Evolutionary conservation across 257 asterid genomes (phyloP).

Genomic region (Penstemon newberryi): DNA sequence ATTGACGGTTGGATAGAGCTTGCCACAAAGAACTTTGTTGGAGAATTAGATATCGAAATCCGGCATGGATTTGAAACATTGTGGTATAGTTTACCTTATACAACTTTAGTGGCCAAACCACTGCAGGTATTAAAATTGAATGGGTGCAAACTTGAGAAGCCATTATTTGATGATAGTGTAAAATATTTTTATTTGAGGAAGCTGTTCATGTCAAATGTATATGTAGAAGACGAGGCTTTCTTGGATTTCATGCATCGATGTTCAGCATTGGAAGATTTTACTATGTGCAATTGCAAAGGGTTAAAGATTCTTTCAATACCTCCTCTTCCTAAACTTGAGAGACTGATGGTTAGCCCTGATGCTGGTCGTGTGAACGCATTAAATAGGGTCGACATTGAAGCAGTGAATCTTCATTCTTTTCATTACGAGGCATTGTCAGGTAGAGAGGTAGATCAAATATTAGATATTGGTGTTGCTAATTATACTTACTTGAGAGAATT

Average conservation of each 20-base stretch:
- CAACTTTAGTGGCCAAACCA: background rate
- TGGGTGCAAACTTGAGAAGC: conserved; percentile 5
- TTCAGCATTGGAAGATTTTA: background rate
- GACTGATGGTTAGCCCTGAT: background rate
- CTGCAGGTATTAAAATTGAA: background rate
- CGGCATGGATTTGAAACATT: background rate
- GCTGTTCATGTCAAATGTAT: background rate
- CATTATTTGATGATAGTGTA: background rate
- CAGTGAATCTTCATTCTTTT: background rate
- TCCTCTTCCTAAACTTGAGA: background rate
- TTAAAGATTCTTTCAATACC: background rate
- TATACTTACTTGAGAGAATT: background rate
- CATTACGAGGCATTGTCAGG: background rate
- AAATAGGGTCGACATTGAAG: background rate
- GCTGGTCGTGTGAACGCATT: background rate
- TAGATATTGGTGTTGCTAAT: background rate
- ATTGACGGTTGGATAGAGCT: background rate
- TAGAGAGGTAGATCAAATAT: too few species aligned
- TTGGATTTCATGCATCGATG: background rate
- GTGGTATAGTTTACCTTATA: background rate
- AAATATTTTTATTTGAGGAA: background rate
- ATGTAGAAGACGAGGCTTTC: background rate
- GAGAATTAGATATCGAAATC: background rate
- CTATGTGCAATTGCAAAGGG: background rate
- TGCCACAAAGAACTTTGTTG: background rate